Percentiles rank a stretch among this genome's conserved stretches.
Conservation (phyloP, 805 yeast genomes). For the Candida taoyuanica region DNA sequence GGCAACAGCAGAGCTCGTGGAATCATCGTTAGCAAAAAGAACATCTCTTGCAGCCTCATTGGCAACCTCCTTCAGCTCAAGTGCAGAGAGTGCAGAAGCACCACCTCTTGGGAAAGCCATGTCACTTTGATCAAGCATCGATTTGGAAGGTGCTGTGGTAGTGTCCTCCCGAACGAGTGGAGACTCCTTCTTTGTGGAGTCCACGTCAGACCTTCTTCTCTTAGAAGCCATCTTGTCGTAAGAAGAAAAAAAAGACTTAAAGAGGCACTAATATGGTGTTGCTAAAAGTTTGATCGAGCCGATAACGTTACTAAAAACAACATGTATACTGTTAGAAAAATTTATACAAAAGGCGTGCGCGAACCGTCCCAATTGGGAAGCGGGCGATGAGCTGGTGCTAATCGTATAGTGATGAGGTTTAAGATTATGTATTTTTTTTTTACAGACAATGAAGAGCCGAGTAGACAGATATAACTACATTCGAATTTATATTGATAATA, state of each 20-base stretch:
- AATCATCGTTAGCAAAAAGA: constrained; percentile 51
- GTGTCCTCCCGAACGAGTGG: constrained; percentile 37
- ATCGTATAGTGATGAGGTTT: neutral
- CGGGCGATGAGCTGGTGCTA: constrained; percentile 4
- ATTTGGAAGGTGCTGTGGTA: constrained; percentile 33
- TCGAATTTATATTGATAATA: too few species aligned
- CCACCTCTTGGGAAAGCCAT: constrained; percentile 93
- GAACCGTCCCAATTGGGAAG: constrained; percentile 20
- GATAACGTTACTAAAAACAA: neutral
- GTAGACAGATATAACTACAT: too few species aligned
- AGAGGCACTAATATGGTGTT: neutral
- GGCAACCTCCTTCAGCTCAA: constrained; percentile 88
- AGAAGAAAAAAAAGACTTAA: neutral
- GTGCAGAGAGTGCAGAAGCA: constrained; percentile 73
- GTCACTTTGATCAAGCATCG: constrained; percentile 35
- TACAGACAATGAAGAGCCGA: too few species aligned
- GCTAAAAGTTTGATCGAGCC: neutral
- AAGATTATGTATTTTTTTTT: neutral
- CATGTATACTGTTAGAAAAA: constrained; percentile 11
- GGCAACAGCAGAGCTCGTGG: constrained; percentile 10
- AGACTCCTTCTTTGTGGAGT: constrained; percentile 32
- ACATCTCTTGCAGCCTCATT: constrained; percentile 91
- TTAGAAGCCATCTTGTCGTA: constrained; percentile 28
- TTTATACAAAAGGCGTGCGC: constrained; percentile 18
- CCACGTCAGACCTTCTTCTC: constrained; percentile 45